phyloP scores from a whole-genome alignment of 2,329 filamentous ascomycete species.

The Cercospora sp. region DNA sequence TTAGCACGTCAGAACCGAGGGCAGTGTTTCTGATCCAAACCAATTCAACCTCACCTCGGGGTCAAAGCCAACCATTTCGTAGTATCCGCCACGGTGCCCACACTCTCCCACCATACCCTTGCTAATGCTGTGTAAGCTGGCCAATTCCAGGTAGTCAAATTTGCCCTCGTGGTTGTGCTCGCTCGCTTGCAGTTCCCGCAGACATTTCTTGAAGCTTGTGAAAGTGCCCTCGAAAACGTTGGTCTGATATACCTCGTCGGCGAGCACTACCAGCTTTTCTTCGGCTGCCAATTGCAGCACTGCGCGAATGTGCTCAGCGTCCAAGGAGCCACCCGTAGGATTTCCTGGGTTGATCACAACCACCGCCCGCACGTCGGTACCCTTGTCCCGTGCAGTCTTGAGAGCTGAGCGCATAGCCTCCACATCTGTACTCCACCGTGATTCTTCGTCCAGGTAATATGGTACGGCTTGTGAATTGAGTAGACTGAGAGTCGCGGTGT shows the following conservation, averaged over 20 bases:
- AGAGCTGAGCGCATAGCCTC: constrained; percentile 72
- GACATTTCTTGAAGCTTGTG: constrained; percentile 88
- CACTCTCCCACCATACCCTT: constrained; percentile 99
- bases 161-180: constrained; percentile 64
- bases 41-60: constrained; percentile 34
- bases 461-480: constrained; percentile 85
- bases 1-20: constrained; percentile 21
- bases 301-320: constrained; percentile 73
- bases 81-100: constrained; percentile 95
- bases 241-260: constrained; percentile 98
- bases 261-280: constrained; percentile 84
- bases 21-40: neutral
- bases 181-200: constrained; percentile 74
- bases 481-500: constrained; percentile 86
- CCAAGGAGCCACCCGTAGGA: constrained; percentile 85
- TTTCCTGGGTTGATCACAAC: constrained; percentile 99
- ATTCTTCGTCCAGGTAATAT: constrained; percentile 86
- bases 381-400: constrained; percentile 70
- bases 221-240: constrained; percentile 96
- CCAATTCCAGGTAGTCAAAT: constrained; percentile 85
- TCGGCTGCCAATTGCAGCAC: constrained; percentile 86
- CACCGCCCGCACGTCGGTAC: constrained; percentile 85
- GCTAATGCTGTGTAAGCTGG: constrained; percentile 86
- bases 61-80: constrained; percentile 90
- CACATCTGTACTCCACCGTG: constrained; percentile 85